These are phyloP conservation scores for Cenchrus americanus DNA, from an alignment of 176 grass and related monocot species.

Conservation along the genomic window DNA sequence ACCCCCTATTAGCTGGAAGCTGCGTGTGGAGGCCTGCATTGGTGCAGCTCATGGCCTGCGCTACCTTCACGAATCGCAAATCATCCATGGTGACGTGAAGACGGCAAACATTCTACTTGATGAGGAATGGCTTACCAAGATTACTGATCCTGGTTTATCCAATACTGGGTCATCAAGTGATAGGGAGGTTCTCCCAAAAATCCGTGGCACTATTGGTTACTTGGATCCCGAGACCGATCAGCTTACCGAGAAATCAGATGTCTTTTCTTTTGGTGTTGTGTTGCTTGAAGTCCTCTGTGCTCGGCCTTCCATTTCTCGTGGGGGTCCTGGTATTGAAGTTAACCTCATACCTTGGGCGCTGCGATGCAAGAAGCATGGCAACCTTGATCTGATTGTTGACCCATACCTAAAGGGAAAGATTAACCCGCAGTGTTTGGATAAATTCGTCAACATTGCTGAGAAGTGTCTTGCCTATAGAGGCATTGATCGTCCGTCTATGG, in stretches of 20 bases:
- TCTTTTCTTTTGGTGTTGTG: conserved; percentile 4
- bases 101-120: background rate
- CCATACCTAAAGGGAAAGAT: background rate
- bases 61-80: background rate
- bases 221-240: background rate
- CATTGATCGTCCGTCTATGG: no score
- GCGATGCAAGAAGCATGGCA: background rate
- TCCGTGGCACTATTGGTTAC: background rate
- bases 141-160: background rate
- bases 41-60: background rate
- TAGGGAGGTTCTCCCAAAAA: rapidly evolving
- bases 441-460: background rate
- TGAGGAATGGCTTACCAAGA: background rate
- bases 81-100: background rate
- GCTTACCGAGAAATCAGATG: background rate
- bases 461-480: no score
- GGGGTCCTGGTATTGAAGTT: rapidly evolving
- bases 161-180: background rate
- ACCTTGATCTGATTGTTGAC: background rate
- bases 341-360: background rate
- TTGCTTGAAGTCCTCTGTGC: background rate
- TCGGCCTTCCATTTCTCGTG: rapidly evolving
- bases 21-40: background rate
- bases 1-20: background rate
- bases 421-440: background rate